Base-by-base conservation (phyloP, 2,329 filamentous ascomycete genomes). In the Penicillium sp. region DNA sequence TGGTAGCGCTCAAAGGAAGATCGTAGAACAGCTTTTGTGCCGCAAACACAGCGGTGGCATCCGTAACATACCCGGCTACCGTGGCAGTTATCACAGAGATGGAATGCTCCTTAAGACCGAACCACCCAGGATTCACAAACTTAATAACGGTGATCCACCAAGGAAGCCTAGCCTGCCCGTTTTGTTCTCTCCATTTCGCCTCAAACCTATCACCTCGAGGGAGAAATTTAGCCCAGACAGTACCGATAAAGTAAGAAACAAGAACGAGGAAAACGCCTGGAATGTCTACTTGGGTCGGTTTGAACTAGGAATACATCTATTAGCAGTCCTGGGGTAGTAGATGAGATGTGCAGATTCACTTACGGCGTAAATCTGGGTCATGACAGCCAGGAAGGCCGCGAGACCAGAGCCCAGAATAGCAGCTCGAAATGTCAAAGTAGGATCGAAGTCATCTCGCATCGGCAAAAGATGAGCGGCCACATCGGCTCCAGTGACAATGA, bases 201-300 rank as follows among this genome's bases (percentile, higher is more conserved):
- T 82, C 76, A 7, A 76, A 68, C 15, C 67, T 68, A 50, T 85
- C 82, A 16, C 82, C 82, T 4, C 82, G 81, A 1, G 83, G 82
- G 2, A 84, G 73, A 5, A 80, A 57, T 0, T 65, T 61, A 0
- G 81, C 73, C 79, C 76, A 82, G 4, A 70, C 76, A 6, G 79
- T 81, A 8, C 83, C 83, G 1, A 79, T 45, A 49, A 84, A 84
- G 69, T 84, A 84, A 11, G 80, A 79, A 47, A 85, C 82, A 36
- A 85, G 76, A 6, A 83, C 81, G 51, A 84, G 82, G 53, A 84
- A 84, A 0, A 81, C 83, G 29, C 81, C 81, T n/a, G 75, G 73
- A 19, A 84, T 80, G 6, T 72, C 74, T 38, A 81, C 67, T 1
- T 36, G 4, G 0, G 81, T 84, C 0, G 81, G 81, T 75, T 84